Evolutionary conservation across 164 flowering plant species (phyloP).

Genomic region (Hamamelis virginiana): DNA sequence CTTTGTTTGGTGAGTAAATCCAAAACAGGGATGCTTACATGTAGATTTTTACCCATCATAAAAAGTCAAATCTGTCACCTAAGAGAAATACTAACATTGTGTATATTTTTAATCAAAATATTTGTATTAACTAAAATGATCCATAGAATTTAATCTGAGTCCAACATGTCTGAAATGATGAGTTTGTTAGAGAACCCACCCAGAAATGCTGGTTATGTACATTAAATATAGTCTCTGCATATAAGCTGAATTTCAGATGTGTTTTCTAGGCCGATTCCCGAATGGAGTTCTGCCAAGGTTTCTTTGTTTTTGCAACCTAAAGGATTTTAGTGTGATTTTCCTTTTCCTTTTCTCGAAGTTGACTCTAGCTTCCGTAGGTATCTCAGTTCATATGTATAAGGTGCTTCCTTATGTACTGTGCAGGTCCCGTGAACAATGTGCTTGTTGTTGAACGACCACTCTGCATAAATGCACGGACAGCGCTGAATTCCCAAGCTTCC

Average conservation of each 20-base stretch:
- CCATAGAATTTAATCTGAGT: too few species aligned
- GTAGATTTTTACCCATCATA: too few species aligned
- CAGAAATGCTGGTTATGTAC: not conserved
- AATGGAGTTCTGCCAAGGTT: too few species aligned
- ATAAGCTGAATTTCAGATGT: too few species aligned
- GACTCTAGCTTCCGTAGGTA: not conserved
- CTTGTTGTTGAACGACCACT: conserved; percentile 40
- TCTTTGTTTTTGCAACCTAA: not conserved
- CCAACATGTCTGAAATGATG: not conserved
- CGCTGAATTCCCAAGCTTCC: conserved; percentile 28
- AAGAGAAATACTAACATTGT: too few species aligned
- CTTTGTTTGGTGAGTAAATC: too few species aligned
- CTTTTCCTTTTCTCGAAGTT: not conserved
- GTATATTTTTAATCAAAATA: too few species aligned
- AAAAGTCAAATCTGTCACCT: too few species aligned
- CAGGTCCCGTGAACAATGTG: conserved; percentile 79
- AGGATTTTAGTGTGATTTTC: not conserved
- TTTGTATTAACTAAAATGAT: too few species aligned
- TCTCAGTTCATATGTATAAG: not conserved
- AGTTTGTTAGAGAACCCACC: not conserved
- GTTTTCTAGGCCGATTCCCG: too few species aligned
- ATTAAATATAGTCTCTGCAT: not conserved
- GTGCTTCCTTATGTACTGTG: not conserved
- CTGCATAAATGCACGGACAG: conserved; percentile 14
- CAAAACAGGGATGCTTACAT: too few species aligned